Evolutionary conservation across 306 rosid species (phyloP), one percentile per base, ranked within the genome.

Genomic region (Bauhinia variegata): DNA sequence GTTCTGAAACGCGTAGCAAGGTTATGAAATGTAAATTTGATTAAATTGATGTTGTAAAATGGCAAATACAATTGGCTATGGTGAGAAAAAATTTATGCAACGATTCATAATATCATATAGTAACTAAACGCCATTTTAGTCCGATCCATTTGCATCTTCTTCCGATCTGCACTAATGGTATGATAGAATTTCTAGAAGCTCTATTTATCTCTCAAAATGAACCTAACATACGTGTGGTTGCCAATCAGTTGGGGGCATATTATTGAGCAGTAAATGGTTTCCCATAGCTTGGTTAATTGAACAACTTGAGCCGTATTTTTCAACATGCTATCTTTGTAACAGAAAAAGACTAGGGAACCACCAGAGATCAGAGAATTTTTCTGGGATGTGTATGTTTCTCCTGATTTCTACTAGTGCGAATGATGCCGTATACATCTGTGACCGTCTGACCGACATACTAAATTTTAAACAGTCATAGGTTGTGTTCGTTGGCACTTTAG

Each of bases 121-220:
- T 52, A 5, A 43, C 39, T 67, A 4, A n/a, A 16, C 52, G 41
- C 61, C 47, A 11, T 33, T 55, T 23, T 47, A 2, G 18, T 11
- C 23, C 19, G 32, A 61, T 46, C 59, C n/a, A 52, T 47, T 34
- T 5, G 23, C 32, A 55, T 23, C 28, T 1, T 23, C 28, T 12
- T 6, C 33, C 6, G 63, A 52, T 51, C 61, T 7, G 12, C 47
- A 32, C 10, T 42, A 65, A 11, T 36, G 38, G 54, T 28, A 2
- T 36, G 18, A 43, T 11, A 54, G 66, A 14, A 51, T 33, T 67
- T 33, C 38, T 43, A 56, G 73, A 43, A 63, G 31, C 58, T 74
- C 53, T 54, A 52, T 15, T 18, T 70, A 68, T 72, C 74, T 64
- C 34, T 23, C 19, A 54, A 5, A 60, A 13, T 72, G 62, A 11